Base-by-base conservation (phyloP, 1,139 yeast genomes). In the Hemisphaericaspora lyxosophila region DNA sequence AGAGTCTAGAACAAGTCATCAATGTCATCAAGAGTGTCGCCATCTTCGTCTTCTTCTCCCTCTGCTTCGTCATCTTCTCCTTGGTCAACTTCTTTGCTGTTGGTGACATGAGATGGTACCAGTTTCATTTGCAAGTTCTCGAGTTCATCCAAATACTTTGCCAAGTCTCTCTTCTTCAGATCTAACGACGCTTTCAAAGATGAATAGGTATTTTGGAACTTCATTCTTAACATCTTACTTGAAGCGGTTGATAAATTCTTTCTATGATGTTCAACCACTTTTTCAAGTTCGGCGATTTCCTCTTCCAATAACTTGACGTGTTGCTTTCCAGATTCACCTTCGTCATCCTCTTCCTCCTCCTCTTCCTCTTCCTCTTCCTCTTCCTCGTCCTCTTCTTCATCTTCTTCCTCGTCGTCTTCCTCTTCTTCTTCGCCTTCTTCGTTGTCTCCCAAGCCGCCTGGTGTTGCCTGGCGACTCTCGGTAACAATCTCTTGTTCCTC, bases 121-220 rank as follows among this genome's bases (percentile, higher is more conserved):
- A 15, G 30, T 35, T 35, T 33, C 31, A 31, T 29, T 30, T 37
- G 42, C 9, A 33, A 13, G 14, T 40, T 44, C 16, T 42, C 45
- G 55, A 60, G 12, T 55, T 61, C 68, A 15, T 62, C 70, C 20
- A 57, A 41, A 19, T 62, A 49, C 45, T 61, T 65, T 32, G 62
- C 60, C 51, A 90, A 70, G 54, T 85, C 92, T 42, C 85, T 72
- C 64, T 78, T 79, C 69, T 92, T 92, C 54, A 79, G 74, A 41
- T 89, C 96, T 44, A 90, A 72, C 47, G 94, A 96, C 36, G 83
- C 82, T 59, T 82, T 84, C 51, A 94, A 73, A 42, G 90, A 83
- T 43, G 75, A 76, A 42, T 88, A 85, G 39, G 87, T 88, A 48
- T 85, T 94, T 52, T 84, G 76, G 57, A 89, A 85, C 64, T 97